Percentiles rank a stretch among this genome's conserved stretches.
phyloP scores from a whole-genome alignment of 2,329 filamentous ascomycete species.

The Ophiostoma quercus region DNA sequence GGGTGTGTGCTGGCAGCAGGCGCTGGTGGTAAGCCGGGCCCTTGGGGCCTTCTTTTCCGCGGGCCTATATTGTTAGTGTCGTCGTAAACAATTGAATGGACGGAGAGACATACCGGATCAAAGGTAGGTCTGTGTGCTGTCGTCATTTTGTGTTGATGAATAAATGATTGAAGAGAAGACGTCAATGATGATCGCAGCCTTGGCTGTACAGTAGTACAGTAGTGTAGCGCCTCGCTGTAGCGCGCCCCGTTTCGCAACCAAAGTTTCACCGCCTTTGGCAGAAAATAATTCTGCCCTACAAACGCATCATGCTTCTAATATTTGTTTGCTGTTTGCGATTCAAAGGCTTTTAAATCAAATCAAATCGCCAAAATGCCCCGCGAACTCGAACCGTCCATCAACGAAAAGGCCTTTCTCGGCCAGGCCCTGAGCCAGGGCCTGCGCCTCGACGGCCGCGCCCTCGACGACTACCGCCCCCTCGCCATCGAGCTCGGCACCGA shows the following conservation, averaged over 20 bases:
- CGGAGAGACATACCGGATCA: slow-evolving; percentile 63
- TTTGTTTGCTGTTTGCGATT: too few species aligned
- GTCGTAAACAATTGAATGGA: background rate
- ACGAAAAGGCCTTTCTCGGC: slow-evolving; percentile 80
- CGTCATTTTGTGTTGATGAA: slow-evolving; percentile 48
- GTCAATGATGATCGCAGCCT: slow-evolving; percentile 10
- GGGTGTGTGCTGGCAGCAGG: slow-evolving; percentile 86
- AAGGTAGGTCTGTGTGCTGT: slow-evolving; percentile 83
- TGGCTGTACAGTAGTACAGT: background rate
- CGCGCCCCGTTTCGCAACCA: slow-evolving; percentile 4
- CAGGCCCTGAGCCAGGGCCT: slow-evolving; percentile 76
- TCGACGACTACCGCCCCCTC: slow-evolving; percentile 74
- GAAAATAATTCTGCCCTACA: slow-evolving; percentile 25
- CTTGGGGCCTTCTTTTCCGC: slow-evolving; percentile 89
- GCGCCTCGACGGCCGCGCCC: slow-evolving; percentile 75
- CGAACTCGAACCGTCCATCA: slow-evolving; percentile 83
- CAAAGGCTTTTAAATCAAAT: too few species aligned
- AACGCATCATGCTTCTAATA: too few species aligned
- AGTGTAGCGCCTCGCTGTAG: background rate
- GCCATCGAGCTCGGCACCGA: slow-evolving; percentile 81
- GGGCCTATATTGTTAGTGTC: slow-evolving; percentile 52
- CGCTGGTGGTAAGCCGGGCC: slow-evolving; percentile 95
- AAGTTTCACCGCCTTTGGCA: slow-evolving; percentile 30
- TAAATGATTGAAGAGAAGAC: background rate
- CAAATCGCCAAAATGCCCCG: slow-evolving; percentile 64